These are phyloP conservation scores for Raffaelea deltoideospora DNA, from an alignment of 2,329 filamentous ascomycete genomes.

Conservation along the genomic window DNA sequence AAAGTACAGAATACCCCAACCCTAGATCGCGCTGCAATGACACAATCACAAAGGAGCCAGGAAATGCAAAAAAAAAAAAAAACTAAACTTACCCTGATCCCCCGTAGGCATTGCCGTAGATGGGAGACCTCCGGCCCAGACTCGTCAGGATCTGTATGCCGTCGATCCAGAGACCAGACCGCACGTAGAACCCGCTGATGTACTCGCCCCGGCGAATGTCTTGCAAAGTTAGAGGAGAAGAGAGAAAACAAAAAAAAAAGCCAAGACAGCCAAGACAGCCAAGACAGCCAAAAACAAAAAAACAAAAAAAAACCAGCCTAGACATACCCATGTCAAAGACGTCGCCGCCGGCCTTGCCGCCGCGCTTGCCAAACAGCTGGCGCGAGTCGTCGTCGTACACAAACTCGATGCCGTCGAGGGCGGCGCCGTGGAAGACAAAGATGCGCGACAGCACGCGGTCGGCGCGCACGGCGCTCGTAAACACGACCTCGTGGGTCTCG, in stretches of 20 bases:
- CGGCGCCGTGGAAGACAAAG: conserved; percentile 60
- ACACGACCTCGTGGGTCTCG: conserved; percentile 55
- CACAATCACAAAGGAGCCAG: too few relatives aligned
- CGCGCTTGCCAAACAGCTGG: conserved; percentile 74
- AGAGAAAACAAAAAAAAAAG: background rate
- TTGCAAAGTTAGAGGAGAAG: too few relatives aligned
- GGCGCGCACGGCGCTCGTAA: conserved; percentile 51
- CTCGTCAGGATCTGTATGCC: conserved; percentile 83
- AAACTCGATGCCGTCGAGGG: conserved; percentile 80
- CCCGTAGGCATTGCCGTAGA: conserved; percentile 69
- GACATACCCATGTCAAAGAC: conserved; percentile 61
- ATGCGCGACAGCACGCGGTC: conserved; percentile 63
- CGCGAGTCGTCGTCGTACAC: conserved; percentile 74
- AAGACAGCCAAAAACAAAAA: too few relatives aligned
- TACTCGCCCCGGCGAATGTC: conserved; percentile 77
- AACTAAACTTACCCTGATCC: conserved; percentile 59
- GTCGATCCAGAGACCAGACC: conserved; percentile 72
- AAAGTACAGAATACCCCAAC: background rate
- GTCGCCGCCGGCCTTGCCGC: conserved; percentile 53
- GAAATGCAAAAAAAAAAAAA: background rate
- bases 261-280: too few relatives aligned
- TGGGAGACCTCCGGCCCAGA: conserved; percentile 66
- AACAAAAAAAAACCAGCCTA: background rate
- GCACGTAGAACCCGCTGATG: conserved; percentile 71
- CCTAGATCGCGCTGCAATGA: too few relatives aligned